A percentile compares a stretch with the other conserved stretches of the same genome.
These are phyloP conservation scores for Coemansia sp. DNA, from an alignment of 192 early-diverging fungal genomes.

Conservation along the genomic window DNA sequence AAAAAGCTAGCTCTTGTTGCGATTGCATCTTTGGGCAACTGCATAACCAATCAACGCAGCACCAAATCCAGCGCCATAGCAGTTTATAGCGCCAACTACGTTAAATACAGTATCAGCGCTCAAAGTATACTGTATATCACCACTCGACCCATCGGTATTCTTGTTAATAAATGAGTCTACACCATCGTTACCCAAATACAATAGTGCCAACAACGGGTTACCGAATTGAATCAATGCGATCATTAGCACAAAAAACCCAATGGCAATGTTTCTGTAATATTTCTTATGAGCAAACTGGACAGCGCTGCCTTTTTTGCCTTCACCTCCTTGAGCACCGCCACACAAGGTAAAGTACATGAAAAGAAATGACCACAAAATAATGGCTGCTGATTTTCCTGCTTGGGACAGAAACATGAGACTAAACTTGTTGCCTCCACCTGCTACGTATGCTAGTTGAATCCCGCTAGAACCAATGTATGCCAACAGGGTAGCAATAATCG, in stretches of 20 bases:
- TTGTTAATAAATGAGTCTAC: background rate
- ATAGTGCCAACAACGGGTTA: slow-evolving; percentile 3
- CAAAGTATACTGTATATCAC: background rate
- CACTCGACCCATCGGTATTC: background rate
- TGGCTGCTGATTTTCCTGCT: background rate
- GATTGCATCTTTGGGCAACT: background rate
- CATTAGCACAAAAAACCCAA: background rate
- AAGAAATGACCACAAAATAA: background rate
- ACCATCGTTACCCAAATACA: slow-evolving; percentile 1
- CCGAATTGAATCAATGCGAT: background rate
- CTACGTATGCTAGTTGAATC: no score
- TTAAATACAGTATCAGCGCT: background rate
- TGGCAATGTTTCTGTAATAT: background rate
- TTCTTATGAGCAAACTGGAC: slow-evolving; percentile 1
- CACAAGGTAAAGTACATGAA: slow-evolving; percentile 2
- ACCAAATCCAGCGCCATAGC: background rate
- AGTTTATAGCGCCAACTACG: background rate
- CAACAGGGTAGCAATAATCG: no score
- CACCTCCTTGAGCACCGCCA: background rate
- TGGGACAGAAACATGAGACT: background rate
- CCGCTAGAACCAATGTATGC: no score
- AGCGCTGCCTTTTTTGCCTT: background rate
- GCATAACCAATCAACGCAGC: background rate
- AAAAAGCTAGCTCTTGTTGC: background rate
- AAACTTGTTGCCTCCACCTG: background rate